These are phyloP conservation scores for Pyrenula massariospora DNA, from an alignment of 495 filamentous ascomycete species.

Conservation along the genomic window DNA sequence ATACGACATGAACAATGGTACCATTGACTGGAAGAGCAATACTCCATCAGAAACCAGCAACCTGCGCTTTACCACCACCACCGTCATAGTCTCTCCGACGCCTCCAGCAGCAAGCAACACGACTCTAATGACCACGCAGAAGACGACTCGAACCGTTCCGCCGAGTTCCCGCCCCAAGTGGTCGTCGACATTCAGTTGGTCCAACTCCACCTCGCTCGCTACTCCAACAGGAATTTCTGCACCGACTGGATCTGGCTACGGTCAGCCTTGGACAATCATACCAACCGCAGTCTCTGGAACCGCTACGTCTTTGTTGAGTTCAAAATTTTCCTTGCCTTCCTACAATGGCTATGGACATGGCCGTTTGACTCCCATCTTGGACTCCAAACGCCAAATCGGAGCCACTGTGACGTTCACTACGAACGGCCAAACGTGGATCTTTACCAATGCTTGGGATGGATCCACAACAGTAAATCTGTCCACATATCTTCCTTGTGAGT, in stretches of 20 bases:
- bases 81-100: background rate
- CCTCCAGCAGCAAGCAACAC: background rate
- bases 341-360: background rate
- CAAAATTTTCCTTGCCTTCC: background rate
- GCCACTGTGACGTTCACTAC: conserved; percentile 8
- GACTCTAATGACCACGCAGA: background rate
- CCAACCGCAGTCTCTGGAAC: background rate
- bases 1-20: too few relatives aligned
- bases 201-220: background rate
- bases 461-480: background rate
- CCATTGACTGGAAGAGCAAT: too few relatives aligned
- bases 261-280: background rate
- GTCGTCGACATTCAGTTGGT: background rate
- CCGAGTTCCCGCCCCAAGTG: background rate
- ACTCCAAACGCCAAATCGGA: background rate
- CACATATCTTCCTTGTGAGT: too few relatives aligned
- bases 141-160: background rate
- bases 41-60: background rate
- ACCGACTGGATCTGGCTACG: background rate
- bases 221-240: background rate
- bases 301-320: background rate
- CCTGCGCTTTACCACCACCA: background rate
- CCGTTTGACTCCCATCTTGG: background rate
- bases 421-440: conserved; percentile 10
- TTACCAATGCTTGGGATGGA: conserved; percentile 10